Conservation (phyloP, 306 rosid species). For the Corylus heterophylla region DNA sequence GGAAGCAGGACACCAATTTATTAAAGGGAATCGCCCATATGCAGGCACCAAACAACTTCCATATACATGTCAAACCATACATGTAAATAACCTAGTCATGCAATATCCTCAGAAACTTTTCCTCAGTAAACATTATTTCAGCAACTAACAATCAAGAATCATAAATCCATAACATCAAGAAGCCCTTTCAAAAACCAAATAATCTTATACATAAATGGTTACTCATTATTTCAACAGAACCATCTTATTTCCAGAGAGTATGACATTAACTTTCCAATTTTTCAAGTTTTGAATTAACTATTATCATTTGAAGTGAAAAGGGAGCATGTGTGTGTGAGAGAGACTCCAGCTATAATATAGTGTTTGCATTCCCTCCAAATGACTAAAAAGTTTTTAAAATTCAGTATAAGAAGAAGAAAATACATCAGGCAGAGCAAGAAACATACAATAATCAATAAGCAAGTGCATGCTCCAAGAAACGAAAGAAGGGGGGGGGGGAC, state of each 20-base stretch:
- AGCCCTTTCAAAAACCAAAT: conserved; percentile 6
- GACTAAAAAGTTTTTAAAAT: not conserved
- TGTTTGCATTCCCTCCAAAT: not conserved
- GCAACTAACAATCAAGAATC: not conserved
- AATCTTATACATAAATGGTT: not conserved
- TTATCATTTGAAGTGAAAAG: not conserved
- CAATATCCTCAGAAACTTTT: not conserved
- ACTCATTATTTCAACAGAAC: not conserved
- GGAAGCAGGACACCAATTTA: not conserved
- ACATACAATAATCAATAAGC: not conserved
- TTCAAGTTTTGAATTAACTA: not conserved
- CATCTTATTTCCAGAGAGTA: not conserved
- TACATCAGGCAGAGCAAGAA: not conserved
- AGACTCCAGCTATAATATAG: not conserved
- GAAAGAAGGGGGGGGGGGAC: not conserved
- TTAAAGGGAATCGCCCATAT: not conserved
- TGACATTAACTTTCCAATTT: not conserved
- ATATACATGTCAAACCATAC: not conserved
- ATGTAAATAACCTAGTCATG: not conserved
- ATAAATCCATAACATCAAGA: not conserved
- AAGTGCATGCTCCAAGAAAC: not conserved
- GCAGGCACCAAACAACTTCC: not conserved
- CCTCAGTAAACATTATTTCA: not conserved
- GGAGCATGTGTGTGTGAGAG: not conserved
- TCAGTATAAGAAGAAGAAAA: not conserved